phyloP scores from a whole-genome alignment of 495 filamentous ascomycete genomes.

The Bacidia rubella region DNA sequence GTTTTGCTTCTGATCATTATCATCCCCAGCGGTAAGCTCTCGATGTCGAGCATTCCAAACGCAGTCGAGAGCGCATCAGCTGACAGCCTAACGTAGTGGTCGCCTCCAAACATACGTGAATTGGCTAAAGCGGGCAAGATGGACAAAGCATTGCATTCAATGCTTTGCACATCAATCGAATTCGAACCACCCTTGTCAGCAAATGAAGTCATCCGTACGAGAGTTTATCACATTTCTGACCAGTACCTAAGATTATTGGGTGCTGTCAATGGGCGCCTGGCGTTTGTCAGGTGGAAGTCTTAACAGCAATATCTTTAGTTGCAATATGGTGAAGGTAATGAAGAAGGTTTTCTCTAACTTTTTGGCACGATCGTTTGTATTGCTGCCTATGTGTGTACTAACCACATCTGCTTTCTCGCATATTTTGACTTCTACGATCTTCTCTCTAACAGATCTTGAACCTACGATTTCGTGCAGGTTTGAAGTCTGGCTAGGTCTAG shows the following conservation, averaged over 20 bases:
- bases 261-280: neutral
- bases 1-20: slow-evolving; percentile 73
- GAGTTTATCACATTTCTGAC: no score
- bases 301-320: neutral
- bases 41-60: neutral
- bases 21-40: slow-evolving; percentile 11
- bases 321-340: neutral
- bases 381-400: no score
- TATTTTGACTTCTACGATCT: no score
- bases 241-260: neutral
- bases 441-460: no score
- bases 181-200: no score
- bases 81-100: neutral
- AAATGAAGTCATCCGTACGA: neutral
- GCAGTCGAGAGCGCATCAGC: no score
- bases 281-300: neutral
- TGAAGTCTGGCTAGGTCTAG: no score
- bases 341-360: neutral
- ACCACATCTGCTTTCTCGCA: no score
- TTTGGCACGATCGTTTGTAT: no score
- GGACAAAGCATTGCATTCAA: no score
- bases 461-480: no score
- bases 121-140: neutral
- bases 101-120: slow-evolving; percentile 1
- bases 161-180: no score